A percentile compares a stretch with the other conserved stretches of the same genome.
Conservation (phyloP, 2,329 filamentous ascomycete species). For the Gyromitra esculenta region DNA sequence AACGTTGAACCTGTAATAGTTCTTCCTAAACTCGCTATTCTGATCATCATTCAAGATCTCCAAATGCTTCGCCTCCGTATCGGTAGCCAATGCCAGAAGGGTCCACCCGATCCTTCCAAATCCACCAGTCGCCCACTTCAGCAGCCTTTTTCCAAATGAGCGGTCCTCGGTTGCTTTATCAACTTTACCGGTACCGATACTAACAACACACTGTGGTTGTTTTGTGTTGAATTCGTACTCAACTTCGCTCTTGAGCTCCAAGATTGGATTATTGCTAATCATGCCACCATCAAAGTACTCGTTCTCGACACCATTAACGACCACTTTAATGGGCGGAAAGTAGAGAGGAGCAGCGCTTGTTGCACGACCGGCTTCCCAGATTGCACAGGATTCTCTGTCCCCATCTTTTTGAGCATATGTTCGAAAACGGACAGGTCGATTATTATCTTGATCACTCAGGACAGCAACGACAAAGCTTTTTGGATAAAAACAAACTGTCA, state of each 20-base stretch:
- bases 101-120: constrained; percentile 46
- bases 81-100: constrained; percentile 36
- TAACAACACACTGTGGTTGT: constrained; percentile 31
- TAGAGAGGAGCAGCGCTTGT: constrained; percentile 60
- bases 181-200: constrained; percentile 40
- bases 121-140: constrained; percentile 41
- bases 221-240: constrained; percentile 29
- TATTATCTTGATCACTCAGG: constrained; percentile 42
- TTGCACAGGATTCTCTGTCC: constrained; percentile 37
- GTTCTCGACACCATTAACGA: constrained; percentile 57
- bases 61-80: constrained; percentile 47
- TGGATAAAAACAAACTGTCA: not conserved
- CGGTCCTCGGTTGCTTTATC: constrained; percentile 31
- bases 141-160: constrained; percentile 7
- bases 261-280: constrained; percentile 61
- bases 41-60: constrained; percentile 40
- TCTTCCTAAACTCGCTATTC: constrained; percentile 37
- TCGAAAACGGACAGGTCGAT: constrained; percentile 25
- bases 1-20: constrained; percentile 49
- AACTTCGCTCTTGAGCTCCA: constrained; percentile 33
- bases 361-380: constrained; percentile 60
- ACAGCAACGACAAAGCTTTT: constrained; percentile 55
- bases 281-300: constrained; percentile 61
- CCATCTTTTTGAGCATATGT: constrained; percentile 34
- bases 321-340: constrained; percentile 57